phyloP scores from a whole-genome alignment of 108 stramenopile genomes.

The Conticribra weissflogii region DNA sequence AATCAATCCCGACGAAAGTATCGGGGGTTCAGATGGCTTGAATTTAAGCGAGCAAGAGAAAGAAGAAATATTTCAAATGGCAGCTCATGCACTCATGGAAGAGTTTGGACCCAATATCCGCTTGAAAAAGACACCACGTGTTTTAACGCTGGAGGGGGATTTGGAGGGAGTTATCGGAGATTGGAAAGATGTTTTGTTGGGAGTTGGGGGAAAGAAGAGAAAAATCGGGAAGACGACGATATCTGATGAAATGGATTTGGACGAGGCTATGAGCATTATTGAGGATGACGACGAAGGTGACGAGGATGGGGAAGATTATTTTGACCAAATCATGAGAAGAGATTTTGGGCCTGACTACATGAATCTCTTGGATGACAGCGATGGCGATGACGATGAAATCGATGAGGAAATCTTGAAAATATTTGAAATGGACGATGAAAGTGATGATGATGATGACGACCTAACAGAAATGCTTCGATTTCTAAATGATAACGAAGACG shows the following conservation, averaged over 20 bases:
- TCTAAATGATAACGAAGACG: constrained; percentile 14
- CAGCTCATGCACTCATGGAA: constrained; percentile 35
- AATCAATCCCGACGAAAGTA: constrained; percentile 32
- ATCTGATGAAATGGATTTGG: constrained; percentile 17
- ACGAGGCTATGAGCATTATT: constrained; percentile 20
- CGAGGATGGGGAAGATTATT: constrained; percentile 33
- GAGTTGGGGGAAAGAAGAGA: neutral
- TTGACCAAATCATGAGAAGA: constrained; percentile 49
- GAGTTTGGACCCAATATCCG: constrained; percentile 34
- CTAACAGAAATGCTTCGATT: constrained; percentile 13
- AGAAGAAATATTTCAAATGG: constrained; percentile 47
- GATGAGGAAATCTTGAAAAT: constrained; percentile 46
- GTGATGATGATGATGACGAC: constrained; percentile 21
- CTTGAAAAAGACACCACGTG: constrained; percentile 44
- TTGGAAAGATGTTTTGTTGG: constrained; percentile 41
- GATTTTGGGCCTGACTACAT: constrained; percentile 47
- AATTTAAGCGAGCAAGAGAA: constrained; percentile 29
- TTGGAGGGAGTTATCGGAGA: constrained; percentile 38
- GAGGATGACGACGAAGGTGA: constrained; percentile 23
- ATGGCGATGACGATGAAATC: constrained; percentile 40
- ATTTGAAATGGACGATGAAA: constrained; percentile 15
- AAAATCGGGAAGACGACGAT: neutral
- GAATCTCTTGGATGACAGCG: constrained; percentile 26
- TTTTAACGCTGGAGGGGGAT: constrained; percentile 40
- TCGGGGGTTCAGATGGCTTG: neutral